phyloP scores from a whole-genome alignment of 1,139 yeast genomes.

The Hyphopichia fennica region DNA sequence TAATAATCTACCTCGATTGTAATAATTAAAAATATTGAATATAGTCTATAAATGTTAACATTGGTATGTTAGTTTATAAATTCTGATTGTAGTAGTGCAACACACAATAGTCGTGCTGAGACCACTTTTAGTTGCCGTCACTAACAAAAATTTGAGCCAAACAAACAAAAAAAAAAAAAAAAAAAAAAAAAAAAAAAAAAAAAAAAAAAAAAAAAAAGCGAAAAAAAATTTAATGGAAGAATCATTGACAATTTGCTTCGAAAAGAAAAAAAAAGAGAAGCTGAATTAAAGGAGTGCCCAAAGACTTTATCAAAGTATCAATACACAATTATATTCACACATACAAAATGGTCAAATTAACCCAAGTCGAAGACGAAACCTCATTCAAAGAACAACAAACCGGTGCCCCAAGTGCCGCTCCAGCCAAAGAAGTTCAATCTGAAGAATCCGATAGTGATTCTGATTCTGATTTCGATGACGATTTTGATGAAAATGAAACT shows the following conservation, averaged over 20 bases:
- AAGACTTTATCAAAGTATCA: conserved; percentile 1
- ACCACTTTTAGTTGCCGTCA: not conserved
- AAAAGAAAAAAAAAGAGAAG: not conserved
- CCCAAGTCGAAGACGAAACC: conserved; percentile 64
- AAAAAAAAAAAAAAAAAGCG: not conserved
- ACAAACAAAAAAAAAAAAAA: not conserved
- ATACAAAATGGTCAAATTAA: conserved; percentile 64
- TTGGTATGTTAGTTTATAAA: not conserved
- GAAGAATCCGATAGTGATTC: conserved; percentile 50
- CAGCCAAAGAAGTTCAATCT: conserved; percentile 28
- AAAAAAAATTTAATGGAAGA: not conserved
- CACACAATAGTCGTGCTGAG: conserved; percentile 1
- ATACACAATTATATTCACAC: not conserved
- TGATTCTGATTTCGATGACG: conserved; percentile 65
- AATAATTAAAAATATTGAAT: not conserved
- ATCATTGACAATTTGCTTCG: not conserved
- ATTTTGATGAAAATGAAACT: conserved; percentile 83
- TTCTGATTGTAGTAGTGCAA: not conserved
- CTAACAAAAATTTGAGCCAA: not conserved
- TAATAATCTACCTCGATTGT: too few species aligned
- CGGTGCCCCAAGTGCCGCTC: conserved; percentile 7
- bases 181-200: not conserved
- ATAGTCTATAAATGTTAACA: too few species aligned
- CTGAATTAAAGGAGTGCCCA: not conserved
- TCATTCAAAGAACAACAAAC: conserved; percentile 15